Base-by-base conservation (phyloP, 1,284 basidiomycete species). In the Pterulicium gracile region DNA sequence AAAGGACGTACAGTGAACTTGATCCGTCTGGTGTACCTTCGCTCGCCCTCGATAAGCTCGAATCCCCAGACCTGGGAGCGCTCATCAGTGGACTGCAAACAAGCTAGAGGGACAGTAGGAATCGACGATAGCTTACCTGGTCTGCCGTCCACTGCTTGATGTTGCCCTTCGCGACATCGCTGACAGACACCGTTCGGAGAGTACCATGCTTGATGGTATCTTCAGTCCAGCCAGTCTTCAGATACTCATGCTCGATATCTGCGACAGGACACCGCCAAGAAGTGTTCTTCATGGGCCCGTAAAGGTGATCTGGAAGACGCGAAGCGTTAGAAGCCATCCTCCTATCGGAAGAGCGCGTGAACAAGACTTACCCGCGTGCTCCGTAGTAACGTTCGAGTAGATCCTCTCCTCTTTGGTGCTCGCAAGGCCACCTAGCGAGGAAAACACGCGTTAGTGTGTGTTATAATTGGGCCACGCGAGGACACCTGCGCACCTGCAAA, bases 51-150 rank as follows among this genome's bases (percentile, higher is more conserved):
- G 50, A 83, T 61, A 1, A 61, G 64, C 54, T 84, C 71, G 34
- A 87, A 72, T 18, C 85, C 85, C 82, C 84, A 88, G 3, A 72
- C 69, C 83, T 39, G 7, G 27, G n/a, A 32, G n/a, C 10, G n/a
- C n/a, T n/a, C n/a, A 39, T 17, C n/a, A 4, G 36, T 39, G 36
- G 4, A 15, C 5, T 13, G 5, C 19, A 17, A 10, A 18, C 36
- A 39, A 39, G 5, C 5, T 17, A 15, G 5, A 39, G 7, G 36
- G 15, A 17, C 19, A 7, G 36, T 18, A 39, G 27, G 27, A n/a
- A 32, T 17, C 5, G n/a, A 17, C 36, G 19, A 39, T 7, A 39
- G 27, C 60, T 69, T 40, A 61, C 62, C 59, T 79, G 76, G 41
- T 72, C 56, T 14, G 69, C 78, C 46, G 63, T 70, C 79, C 79